Evolutionary conservation across 352 stramenopile genomes (phyloP).

Genomic region (Phytopythium litorale): DNA sequence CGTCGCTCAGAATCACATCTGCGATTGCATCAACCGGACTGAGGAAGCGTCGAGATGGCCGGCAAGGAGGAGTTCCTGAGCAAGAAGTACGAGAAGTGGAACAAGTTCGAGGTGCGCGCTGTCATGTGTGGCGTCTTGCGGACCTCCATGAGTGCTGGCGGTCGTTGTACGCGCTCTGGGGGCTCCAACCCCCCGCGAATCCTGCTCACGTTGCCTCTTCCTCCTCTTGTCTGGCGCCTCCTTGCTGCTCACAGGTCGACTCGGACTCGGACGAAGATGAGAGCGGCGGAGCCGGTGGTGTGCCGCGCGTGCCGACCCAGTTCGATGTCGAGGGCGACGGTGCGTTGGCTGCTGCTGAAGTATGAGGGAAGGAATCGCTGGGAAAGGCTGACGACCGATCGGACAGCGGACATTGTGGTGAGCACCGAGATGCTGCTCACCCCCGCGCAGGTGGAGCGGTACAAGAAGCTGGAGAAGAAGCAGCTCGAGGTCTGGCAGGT

Average conservation of each 20-base stretch:
- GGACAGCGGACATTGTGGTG: conserved; percentile 69
- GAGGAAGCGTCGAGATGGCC: conserved; percentile 17
- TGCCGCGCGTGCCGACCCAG: conserved; percentile 66
- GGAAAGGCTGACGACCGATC: not conserved
- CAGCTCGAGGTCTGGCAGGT: conserved; percentile 86
- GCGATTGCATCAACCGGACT: not conserved
- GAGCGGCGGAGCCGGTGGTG: conserved; percentile 24
- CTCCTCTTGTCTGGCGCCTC: not conserved
- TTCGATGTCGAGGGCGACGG: conserved; percentile 80
- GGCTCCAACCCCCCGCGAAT: not conserved
- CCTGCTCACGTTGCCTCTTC: not conserved
- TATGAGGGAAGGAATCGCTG: not conserved
- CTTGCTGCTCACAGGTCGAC: conserved; percentile 28
- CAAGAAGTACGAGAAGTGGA: conserved; percentile 89
- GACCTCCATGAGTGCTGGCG: not conserved
- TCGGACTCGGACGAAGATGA: conserved; percentile 52
- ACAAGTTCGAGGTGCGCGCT: conserved; percentile 67
- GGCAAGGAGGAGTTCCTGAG: conserved; percentile 69
- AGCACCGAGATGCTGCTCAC: conserved; percentile 69
- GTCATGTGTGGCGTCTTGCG: not conserved
- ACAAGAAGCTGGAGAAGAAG: conserved; percentile 68
- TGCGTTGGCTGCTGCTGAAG: conserved; percentile 12
- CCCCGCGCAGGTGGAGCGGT: conserved; percentile 58
- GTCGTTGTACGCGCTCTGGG: not conserved
- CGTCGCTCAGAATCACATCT: not conserved